Evolutionary conservation across 2,329 filamentous ascomycete species (phyloP), one percentile per base, ranked within the genome.

Genomic region (Monosporascus sp.): DNA sequence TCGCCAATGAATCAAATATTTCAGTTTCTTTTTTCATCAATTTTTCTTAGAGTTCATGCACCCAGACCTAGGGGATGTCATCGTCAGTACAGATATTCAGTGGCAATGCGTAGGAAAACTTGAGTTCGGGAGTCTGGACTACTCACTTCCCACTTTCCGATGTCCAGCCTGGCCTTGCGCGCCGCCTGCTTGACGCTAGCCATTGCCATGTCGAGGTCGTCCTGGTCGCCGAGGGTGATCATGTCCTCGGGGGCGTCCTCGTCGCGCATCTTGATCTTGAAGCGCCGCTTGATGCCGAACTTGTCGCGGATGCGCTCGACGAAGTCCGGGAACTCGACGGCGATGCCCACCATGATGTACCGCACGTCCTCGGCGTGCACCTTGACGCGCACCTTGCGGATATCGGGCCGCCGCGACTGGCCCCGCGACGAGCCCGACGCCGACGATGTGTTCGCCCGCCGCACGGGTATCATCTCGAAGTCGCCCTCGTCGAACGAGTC

Each of bases 151-250:
- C 97, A 85, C 80, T 96, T 97, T 50, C 89, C 91, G 76, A 91
- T 88, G 58, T 96, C 92, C 58, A 80, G 78, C 63, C 85, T 82
- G 67, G 93, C 87, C 70, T 82, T 88, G 72, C 78, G 83, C 48
- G 88, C 91, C 55, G 76, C 74, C 49, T 81, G 80, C 70, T 84
- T 89, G 7, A 86, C 85, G 47, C 77, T 81, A 69, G 82, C 80
- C 51, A 97, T 79, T 27, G 90, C 85, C 84, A 97, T 89, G 49
- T 97, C 92, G 58, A 97, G 73, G 74, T 99, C 94, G 65, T 99
- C 94, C 70, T 97, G 90, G 70, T 99, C 94, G 31, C 88, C 91
- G 83, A 99, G 87, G 35, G 93, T 97, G 66, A 99, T 95, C 88
- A 97, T 93, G 66, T 97, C 93, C 52, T 87, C 79, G 1, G 82